Evolutionary conservation across 2,329 filamentous ascomycete species (phyloP).

Genomic region (Diaporthe capsici): DNA sequence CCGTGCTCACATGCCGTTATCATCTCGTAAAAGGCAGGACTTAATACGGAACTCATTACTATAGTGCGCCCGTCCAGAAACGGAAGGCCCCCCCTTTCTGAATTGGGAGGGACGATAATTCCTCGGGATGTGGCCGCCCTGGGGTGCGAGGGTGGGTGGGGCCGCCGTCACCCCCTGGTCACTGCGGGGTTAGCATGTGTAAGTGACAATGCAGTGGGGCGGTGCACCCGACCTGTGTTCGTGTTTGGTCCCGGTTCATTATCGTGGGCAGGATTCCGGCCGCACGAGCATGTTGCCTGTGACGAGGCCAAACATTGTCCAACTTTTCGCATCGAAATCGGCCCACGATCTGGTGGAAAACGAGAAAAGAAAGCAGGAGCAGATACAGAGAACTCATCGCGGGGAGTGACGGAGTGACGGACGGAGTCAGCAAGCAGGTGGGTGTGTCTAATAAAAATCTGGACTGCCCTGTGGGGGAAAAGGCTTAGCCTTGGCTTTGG

Average conservation of each 20-base stretch:
- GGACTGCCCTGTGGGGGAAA: slow-evolving; percentile 26
- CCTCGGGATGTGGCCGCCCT: slow-evolving; percentile 1
- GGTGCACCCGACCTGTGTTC: slow-evolving; percentile 18
- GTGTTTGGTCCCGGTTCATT: slow-evolving; percentile 37
- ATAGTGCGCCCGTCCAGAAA: slow-evolving; percentile 13
- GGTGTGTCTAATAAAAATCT: background rate
- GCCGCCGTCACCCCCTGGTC: slow-evolving; percentile 28
- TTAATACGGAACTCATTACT: slow-evolving; percentile 33
- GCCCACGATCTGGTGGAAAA: slow-evolving; percentile 3
- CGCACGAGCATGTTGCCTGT: background rate
- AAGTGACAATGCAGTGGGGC: slow-evolving; percentile 23
- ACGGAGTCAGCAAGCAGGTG: slow-evolving; percentile 13
- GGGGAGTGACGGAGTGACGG: background rate
- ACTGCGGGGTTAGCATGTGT: slow-evolving; percentile 38
- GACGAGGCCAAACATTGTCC: background rate
- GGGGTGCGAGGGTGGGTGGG: slow-evolving; percentile 30
- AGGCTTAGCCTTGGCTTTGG: slow-evolving; percentile 35
- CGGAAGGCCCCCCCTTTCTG: slow-evolving; percentile 11
- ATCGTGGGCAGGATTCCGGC: slow-evolving; percentile 25
- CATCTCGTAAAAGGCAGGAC: slow-evolving; percentile 17
- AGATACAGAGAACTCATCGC: background rate
- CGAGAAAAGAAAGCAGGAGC: slow-evolving; percentile 9
- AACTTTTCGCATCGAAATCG: slow-evolving; percentile 18
- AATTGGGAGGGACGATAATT: slow-evolving; percentile 26
- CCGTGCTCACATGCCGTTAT: slow-evolving; percentile 27